Percentiles rank a stretch among this genome's conserved stretches.
phyloP scores from a whole-genome alignment of 805 yeast genomes.

The Limtongozyma cylindracea region DNA sequence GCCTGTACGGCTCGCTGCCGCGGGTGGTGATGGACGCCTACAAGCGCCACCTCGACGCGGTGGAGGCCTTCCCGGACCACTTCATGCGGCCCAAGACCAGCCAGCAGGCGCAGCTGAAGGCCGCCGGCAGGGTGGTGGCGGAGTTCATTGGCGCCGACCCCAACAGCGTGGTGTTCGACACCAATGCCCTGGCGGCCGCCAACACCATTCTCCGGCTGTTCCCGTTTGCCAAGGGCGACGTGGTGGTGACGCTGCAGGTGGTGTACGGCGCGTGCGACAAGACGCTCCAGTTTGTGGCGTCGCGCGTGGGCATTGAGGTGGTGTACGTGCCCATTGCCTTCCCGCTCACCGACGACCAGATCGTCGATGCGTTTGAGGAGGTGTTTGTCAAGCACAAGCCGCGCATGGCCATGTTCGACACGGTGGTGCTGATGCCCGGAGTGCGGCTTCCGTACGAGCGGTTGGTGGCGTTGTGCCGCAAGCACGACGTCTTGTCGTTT shows the following conservation, averaged over 20 bases:
- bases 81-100: conserved; percentile 8
- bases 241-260: conserved; percentile 19
- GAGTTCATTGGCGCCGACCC: conserved; percentile 18
- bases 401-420: conserved; percentile 24
- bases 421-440: conserved; percentile 42
- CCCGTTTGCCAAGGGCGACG: conserved; percentile 25
- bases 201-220: conserved; percentile 28
- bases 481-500: conserved; percentile 21
- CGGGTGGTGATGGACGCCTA: conserved; percentile 9
- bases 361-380: conserved; percentile 5
- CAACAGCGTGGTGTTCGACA: conserved; percentile 22
- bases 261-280: conserved; percentile 30
- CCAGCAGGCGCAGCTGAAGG: conserved; percentile 7
- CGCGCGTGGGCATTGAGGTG: no score
- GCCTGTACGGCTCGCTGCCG: conserved; percentile 37
- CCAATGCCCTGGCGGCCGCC: conserved; percentile 36
- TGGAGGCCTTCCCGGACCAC: conserved; percentile 18
- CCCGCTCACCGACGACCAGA: conserved; percentile 2
- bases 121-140: conserved; percentile 12
- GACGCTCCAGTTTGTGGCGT: conserved; percentile 14
- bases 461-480: conserved; percentile 17
- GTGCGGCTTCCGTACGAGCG: conserved; percentile 26
- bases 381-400: conserved; percentile 5
- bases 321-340: no score
- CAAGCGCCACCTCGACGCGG: conserved; percentile 2